phyloP scores from a whole-genome alignment of 768 basidiomycete genomes.

The Lactarius psammicola region DNA sequence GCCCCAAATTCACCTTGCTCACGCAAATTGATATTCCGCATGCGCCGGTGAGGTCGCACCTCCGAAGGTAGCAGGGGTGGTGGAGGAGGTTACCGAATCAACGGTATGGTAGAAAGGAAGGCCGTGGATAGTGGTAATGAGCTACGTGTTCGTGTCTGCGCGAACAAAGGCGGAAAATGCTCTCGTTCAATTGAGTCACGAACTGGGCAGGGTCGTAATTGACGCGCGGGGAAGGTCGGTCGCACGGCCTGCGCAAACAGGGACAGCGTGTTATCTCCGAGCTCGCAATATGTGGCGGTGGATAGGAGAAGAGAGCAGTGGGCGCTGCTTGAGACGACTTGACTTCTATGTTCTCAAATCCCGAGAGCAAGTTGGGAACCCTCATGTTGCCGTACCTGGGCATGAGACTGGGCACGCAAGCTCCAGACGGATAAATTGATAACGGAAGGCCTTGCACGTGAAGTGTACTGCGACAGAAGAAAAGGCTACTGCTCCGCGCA shows the following conservation, averaged over 20 bases:
- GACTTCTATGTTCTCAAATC: not conserved
- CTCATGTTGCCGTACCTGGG: not conserved
- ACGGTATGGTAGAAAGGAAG: not conserved
- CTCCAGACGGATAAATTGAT: not conserved
- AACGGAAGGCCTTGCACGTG: not conserved
- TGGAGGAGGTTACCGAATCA: not conserved
- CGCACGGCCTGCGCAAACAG: not conserved
- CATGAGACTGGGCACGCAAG: not conserved
- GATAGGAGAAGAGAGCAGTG: not conserved
- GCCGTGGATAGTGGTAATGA: not conserved
- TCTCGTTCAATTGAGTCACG: not conserved
- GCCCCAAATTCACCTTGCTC: not conserved
- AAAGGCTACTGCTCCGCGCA: not conserved
- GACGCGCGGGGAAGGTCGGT: not conserved
- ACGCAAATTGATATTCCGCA: not conserved
- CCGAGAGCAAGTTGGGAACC: not conserved
- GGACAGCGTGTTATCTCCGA: not conserved
- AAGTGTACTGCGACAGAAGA: slow-evolving; percentile 1
- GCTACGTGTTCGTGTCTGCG: not conserved
- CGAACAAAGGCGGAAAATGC: not conserved
- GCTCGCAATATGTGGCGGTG: slow-evolving; percentile 4
- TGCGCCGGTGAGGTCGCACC: not conserved
- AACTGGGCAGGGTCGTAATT: not conserved
- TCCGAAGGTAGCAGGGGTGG: not conserved
- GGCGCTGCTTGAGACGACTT: not conserved